Evolutionary conservation across 2,329 filamentous ascomycete species (phyloP), one percentile per base, ranked within the genome.

Genomic region (Fusarium duplospermum): DNA sequence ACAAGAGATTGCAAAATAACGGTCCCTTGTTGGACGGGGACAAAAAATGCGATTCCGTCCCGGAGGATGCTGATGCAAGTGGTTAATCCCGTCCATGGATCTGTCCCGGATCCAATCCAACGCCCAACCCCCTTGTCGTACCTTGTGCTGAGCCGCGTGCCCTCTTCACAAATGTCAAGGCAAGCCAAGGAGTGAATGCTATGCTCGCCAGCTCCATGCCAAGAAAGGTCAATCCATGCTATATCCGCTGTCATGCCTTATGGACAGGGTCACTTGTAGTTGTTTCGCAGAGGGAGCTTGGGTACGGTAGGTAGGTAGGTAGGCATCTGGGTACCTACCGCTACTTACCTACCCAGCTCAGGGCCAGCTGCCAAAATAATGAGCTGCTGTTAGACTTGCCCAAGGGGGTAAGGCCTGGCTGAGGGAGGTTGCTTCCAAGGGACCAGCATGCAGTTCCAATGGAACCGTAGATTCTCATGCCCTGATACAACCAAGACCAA

Each of bases 231-330:
- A 56, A 62, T 52, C 71, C 64, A 74, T 73, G 71, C 67, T 74
- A 74, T 73, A 57, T 65, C 67, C 67, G 45, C 40, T 66, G 58
- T 57, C 66, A 67, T 62, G 71, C 64, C 71, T 74, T 69, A 68
- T 74, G 47, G 65, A 33, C 71, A 74, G 64, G 71, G 71, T 54
- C n/a, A 58, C 24, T 38, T 63, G 54, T 33, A 33, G 31, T 38
- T 72, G 64, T 52, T 52, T 52, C 47, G 47, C 64, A 74, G 38
- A 54, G 31, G 52, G 50, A 66, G 57, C 31, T 45, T 62, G 52
- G 47, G 67, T 45, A 24, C 47, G 24, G 47, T 31, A 52, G 47
- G 24, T 10, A n/a, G n/a, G n/a, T n/a, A n/a, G n/a, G n/a, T n/a
- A 8, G 27, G 27, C 31, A 52, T n/a, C 40, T 20, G n/a, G 38